Conservation (phyloP, 176 grass and related monocot genomes). For the Aegilops bicornis region DNA sequence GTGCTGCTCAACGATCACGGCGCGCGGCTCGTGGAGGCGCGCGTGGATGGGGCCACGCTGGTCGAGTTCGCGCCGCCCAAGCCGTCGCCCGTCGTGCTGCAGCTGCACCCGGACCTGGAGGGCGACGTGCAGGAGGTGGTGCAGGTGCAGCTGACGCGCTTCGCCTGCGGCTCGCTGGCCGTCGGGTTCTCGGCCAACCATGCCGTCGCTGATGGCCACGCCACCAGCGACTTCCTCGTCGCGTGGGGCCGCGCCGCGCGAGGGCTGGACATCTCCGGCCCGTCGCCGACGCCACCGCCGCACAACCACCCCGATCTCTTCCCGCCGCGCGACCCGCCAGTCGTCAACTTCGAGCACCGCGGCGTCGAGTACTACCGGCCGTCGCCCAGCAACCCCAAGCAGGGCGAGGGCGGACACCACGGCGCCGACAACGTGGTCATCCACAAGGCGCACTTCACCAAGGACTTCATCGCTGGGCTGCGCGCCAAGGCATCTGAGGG, state of each 20-base stretch:
- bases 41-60: constrained; percentile 21
- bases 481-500: constrained; percentile 33
- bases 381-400: neutral
- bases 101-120: constrained; percentile 35
- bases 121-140: constrained; percentile 42
- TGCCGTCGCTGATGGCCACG: constrained; percentile 53
- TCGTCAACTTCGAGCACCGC: constrained; percentile 51
- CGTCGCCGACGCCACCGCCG: neutral
- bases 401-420: neutral
- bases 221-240: constrained; percentile 56
- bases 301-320: constrained; percentile 28
- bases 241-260: constrained; percentile 56
- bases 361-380: constrained; percentile 40
- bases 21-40: constrained; percentile 46
- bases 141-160: constrained; percentile 66
- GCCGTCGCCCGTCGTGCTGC: constrained; percentile 37
- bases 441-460: constrained; percentile 67
- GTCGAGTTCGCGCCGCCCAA: constrained; percentile 24
- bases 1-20: constrained; percentile 58
- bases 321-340: constrained; percentile 19
- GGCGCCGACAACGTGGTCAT: constrained; percentile 24
- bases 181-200: constrained; percentile 54
- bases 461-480: constrained; percentile 57
- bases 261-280: neutral
- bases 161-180: constrained; percentile 51